These are phyloP conservation scores for Vinca minor DNA, from an alignment of 257 asterid genomes.

Conservation along the genomic window DNA sequence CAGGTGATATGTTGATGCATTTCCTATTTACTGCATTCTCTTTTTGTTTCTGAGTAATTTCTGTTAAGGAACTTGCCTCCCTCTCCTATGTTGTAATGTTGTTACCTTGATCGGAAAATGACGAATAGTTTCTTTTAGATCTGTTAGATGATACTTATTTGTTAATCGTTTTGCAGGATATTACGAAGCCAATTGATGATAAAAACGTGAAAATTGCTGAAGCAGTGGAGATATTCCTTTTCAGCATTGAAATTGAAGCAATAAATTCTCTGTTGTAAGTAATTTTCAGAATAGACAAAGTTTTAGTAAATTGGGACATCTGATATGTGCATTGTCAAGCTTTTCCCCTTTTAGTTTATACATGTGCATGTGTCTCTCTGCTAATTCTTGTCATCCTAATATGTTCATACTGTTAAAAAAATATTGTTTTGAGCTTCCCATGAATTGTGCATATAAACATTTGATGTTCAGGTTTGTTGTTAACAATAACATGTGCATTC, in stretches of 20 bases:
- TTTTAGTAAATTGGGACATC: neutral
- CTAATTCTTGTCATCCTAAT: neutral
- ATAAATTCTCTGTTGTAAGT: constrained; percentile 81
- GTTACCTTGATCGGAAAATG: neutral
- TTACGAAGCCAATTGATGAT: constrained; percentile 79
- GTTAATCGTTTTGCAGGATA: constrained; percentile 47
- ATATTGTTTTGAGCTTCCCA: neutral
- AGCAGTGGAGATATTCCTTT: constrained; percentile 74
- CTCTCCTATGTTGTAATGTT: neutral
- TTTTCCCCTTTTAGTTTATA: neutral
- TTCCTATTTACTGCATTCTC: too few species aligned
- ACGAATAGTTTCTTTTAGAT: neutral
- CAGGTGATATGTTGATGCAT: constrained; percentile 42
- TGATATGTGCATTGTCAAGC: neutral
- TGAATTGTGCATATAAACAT: too few species aligned
- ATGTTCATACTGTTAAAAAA: neutral
- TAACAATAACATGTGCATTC: neutral
- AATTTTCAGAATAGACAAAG: neutral
- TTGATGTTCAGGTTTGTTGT: too few species aligned
- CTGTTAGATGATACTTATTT: constrained; percentile 2
- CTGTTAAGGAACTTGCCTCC: neutral
- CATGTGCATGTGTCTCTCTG: neutral
- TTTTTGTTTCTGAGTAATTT: constrained; percentile 1
- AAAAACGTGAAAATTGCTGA: constrained; percentile 59
- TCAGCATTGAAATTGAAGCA: constrained; percentile 85